Percentiles rank a stretch among this genome's conserved stretches.
phyloP scores from a whole-genome alignment of 2,329 filamentous ascomycete genomes.

The Pseudocercospora eumusae region DNA sequence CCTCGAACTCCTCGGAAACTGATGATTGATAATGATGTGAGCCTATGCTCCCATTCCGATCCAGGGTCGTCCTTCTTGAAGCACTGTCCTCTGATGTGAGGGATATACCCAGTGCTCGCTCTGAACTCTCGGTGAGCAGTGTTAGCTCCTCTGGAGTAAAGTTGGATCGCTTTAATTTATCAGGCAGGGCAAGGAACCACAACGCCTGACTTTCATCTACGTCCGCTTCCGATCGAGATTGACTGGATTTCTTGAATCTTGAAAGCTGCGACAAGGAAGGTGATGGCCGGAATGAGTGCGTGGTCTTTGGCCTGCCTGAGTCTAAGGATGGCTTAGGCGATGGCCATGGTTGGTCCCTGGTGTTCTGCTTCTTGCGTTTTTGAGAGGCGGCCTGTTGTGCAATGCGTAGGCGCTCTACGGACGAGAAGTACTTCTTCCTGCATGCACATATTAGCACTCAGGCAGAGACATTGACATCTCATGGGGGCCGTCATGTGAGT shows the following conservation, averaged over 20 bases:
- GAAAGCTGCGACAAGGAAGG: slow-evolving; percentile 10
- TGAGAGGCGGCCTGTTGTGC: slow-evolving; percentile 52
- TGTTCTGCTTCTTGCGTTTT: slow-evolving; percentile 32
- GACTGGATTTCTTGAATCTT: slow-evolving; percentile 16
- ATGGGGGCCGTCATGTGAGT: slow-evolving; percentile 14
- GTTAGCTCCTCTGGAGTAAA: slow-evolving; percentile 72
- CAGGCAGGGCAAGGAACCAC: slow-evolving; percentile 70
- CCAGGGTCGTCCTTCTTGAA: slow-evolving; percentile 10
- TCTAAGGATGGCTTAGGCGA: slow-evolving; percentile 37
- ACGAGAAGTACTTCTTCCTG: slow-evolving; percentile 70
- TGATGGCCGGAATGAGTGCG: slow-evolving; percentile 21
- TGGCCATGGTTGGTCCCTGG: slow-evolving; percentile 24
- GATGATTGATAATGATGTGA: slow-evolving; percentile 20
- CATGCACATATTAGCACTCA: slow-evolving; percentile 23
- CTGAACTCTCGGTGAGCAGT: slow-evolving; percentile 57
- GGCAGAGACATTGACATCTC: slow-evolving; percentile 1
- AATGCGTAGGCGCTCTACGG: slow-evolving; percentile 68
- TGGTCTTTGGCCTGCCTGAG: slow-evolving; percentile 29
- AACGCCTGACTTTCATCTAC: slow-evolving; percentile 34
- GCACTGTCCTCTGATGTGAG: slow-evolving; percentile 9
- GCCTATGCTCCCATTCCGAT: slow-evolving; percentile 19
- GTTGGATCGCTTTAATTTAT: slow-evolving; percentile 70
- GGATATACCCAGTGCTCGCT: slow-evolving; percentile 40
- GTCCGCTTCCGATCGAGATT: slow-evolving; percentile 31
- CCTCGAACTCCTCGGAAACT: slow-evolving; percentile 18